Percentiles rank a stretch among this genome's conserved stretches.
phyloP scores from a whole-genome alignment of 139 green algal genomes.

The Tetradesmus lagerheimii region DNA sequence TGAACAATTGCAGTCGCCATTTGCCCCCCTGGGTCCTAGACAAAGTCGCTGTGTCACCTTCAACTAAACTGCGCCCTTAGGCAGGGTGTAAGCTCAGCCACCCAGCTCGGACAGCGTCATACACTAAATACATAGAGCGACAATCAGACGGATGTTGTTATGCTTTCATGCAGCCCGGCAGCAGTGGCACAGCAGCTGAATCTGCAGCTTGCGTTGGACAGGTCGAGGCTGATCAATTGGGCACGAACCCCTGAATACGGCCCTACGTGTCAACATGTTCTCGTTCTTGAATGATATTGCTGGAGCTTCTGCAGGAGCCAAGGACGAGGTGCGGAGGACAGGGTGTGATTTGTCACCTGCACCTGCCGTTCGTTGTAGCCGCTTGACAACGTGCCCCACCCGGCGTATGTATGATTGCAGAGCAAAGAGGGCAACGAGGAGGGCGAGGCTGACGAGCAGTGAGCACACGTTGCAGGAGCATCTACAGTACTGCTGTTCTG shows the following conservation, averaged over 20 bases:
- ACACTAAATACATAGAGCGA: background rate
- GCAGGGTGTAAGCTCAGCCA: background rate
- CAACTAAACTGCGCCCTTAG: too few species aligned
- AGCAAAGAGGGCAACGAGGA: background rate
- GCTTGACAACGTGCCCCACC: background rate
- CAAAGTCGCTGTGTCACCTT: too few species aligned
- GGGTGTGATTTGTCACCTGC: background rate
- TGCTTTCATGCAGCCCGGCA: background rate
- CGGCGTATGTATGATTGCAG: background rate
- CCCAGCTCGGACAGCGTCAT: background rate
- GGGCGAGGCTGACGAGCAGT: background rate
- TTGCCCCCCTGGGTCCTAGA: too few species aligned
- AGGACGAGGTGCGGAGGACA: background rate
- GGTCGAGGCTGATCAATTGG: background rate
- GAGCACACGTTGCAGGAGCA: background rate
- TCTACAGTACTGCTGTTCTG: background rate
- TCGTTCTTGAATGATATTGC: background rate
- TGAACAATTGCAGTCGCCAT: too few species aligned
- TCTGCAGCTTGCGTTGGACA: background rate
- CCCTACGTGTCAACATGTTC: background rate
- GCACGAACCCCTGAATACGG: background rate
- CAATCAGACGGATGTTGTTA: background rate
- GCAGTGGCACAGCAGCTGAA: background rate
- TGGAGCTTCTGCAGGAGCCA: background rate
- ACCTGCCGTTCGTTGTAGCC: background rate